Conservation (phyloP, 208 protist genomes). For the Porcisia hertigi region DNA sequence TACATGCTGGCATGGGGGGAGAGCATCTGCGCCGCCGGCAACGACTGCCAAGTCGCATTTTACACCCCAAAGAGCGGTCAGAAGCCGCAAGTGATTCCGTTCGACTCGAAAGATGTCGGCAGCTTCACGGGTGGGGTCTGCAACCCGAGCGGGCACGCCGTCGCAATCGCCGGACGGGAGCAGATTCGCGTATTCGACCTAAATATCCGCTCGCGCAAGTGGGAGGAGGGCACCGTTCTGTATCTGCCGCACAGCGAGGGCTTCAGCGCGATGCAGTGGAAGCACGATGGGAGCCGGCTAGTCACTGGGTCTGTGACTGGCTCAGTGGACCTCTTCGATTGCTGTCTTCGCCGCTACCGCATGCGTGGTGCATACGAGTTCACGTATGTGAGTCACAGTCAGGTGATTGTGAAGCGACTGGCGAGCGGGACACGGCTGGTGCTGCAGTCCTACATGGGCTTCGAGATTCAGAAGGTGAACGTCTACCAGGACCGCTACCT, state of each 20-base stretch:
- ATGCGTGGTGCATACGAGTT: conserved; percentile 97
- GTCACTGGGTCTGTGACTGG: conserved; percentile 92
- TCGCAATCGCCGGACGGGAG: conserved; percentile 90
- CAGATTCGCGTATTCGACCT: conserved; percentile 93
- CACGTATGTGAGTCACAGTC: conserved; percentile 96
- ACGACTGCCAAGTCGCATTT: conserved; percentile 91
- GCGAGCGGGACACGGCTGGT: conserved; percentile 89
- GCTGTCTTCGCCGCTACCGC: conserved; percentile 94
- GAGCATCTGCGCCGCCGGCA: conserved; percentile 89
- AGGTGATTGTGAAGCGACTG: conserved; percentile 97
- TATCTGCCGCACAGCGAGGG: conserved; percentile 92
- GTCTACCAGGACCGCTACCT: conserved; percentile 96
- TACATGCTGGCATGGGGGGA: conserved; percentile 94
- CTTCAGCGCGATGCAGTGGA: conserved; percentile 92
- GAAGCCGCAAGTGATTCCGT: conserved; percentile 89
- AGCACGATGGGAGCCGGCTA: conserved; percentile 94
- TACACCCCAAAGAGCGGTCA: conserved; percentile 92
- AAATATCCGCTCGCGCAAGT: conserved; percentile 88
- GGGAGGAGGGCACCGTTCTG: conserved; percentile 91
- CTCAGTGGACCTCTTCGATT: conserved; percentile 96
- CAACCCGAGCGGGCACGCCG: conserved; percentile 93
- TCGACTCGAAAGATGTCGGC: conserved; percentile 78
- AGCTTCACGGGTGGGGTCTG: conserved; percentile 91
- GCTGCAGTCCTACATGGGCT: conserved; percentile 93
- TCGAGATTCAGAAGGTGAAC: conserved; percentile 96